Evolutionary conservation across 1,284 basidiomycete genomes (phyloP), one percentile per base, ranked within the genome.

Genomic region (Ceratobasidium papillatum): DNA sequence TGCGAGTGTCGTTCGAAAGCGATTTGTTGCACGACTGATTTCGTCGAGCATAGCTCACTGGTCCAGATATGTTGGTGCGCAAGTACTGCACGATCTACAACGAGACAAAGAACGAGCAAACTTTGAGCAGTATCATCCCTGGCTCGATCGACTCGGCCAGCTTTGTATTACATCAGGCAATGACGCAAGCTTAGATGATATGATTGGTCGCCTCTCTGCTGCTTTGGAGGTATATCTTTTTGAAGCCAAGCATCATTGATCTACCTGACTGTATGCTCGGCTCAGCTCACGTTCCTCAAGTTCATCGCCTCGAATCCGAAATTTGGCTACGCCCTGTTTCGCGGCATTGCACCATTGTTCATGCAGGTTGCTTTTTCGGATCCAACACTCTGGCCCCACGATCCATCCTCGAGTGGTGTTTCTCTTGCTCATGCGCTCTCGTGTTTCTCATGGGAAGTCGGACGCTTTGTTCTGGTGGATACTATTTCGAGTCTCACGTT

Each of bases 11-110:
- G 25, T 49, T 17, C 62, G 62, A 47, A 19, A 32, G 7, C 19
- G 30, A 32, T 32, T 64, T 19, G 25, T 49, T 11, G 30, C 1
- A 7, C 43, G 38, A n/a, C 25, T 64, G 2, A 25, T 30, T 19
- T 43, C 43, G 5, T 64, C 62, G 8, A 49, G n/a, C 17, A 19
- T 64, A 19, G 49, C 45, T 8, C 62, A 43, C 30, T 64, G 62
- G 41, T 47, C 62, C 22, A 69, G 51, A 36, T 69, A 69, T 56
- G 19, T 58, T 22, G 65, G 65, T 12, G 65, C 65, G 7, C 51
- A 56, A 25, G 17, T 69, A 2, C 41, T 69, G 22, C 17, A n/a
- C 19, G 17, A 34, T 14, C 34, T 30, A 7, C n/a, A n/a, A 25
- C 49, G 56, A 30, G 34, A 17, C 51, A 38, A 43, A 56, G 22